A percentile compares a stretch with the other conserved stretches of the same genome.
These are phyloP conservation scores for Isoetes taiwanensis DNA, from an alignment of 75 land plant species.

Conservation along the genomic window DNA sequence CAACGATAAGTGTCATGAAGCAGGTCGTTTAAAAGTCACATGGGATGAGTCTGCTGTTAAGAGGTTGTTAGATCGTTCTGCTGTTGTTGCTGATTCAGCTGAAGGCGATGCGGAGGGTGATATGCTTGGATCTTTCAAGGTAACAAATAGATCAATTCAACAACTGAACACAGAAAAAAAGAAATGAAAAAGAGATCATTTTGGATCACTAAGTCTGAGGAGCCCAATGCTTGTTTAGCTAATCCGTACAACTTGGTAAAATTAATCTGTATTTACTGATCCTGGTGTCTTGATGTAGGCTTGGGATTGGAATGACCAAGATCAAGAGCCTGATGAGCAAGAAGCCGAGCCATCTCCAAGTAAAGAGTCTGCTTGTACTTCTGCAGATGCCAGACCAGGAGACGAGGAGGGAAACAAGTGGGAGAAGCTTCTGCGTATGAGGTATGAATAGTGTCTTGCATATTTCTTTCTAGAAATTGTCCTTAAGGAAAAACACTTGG, in stretches of 20 bases:
- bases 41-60: conserved; percentile 93
- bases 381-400: conserved; percentile 15
- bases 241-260: no score
- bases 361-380: conserved; percentile 11
- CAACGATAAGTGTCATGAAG: conserved; percentile 57
- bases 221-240: no score
- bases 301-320: conserved; percentile 70
- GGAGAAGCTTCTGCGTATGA: conserved; percentile 80
- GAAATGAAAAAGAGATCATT: background rate
- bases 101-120: conserved; percentile 72
- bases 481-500: background rate
- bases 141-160: conserved; percentile 8
- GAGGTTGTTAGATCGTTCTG: conserved; percentile 74
- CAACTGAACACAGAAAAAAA: background rate
- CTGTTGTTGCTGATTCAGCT: conserved; percentile 31
- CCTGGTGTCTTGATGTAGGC: no score
- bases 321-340: conserved; percentile 41
- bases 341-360: no score
- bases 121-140: conserved; percentile 86
- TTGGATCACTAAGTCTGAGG: no score
- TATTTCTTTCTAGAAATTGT: background rate
- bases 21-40: conserved; percentile 39
- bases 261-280: no score
- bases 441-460: conserved; percentile 34
- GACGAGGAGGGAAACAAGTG: conserved; percentile 64